Base-by-base conservation (phyloP, 345 rosid genomes). In the Leavenworthia alabamica region DNA sequence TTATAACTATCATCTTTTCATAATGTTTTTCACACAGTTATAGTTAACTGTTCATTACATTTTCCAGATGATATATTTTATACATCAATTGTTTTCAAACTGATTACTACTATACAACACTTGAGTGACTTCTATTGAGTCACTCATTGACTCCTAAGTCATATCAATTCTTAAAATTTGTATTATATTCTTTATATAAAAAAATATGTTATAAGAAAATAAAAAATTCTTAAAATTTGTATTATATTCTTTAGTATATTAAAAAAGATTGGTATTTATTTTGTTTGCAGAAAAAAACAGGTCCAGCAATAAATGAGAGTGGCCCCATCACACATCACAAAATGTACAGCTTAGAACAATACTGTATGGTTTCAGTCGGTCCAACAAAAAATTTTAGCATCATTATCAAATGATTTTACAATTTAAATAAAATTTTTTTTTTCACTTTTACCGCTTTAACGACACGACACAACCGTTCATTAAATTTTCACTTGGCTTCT, bases 351-450 rank as follows among this genome's bases (percentile, higher is more conserved):
- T 20, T 20, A 20, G 17, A 32, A 49, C 42, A 31, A 15, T 8
- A 4, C 6, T 20, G 22, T n/a, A n/a, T n/a, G 3, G 32, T 4
- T 37, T 39, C 58, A 19, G 23, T 20, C 24, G 8, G 29, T 8
- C 16, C 16, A 19, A 17, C 7, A 24, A 11, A 12, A 11, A 60
- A 0, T 1, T 23, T 23, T 11, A 33, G 36, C 49, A 71, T 71
- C 56, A 71, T 71, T 58, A 58, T 42, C 43, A 58, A 71, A 64
- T 64, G 43, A 71, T 71, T 71, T 46, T 28, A 5, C 35, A 22
- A 22, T 33, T 17, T 5, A 24, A 16, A 20, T 15, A 54, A 5
- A 29, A 66, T 23, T 48, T 2, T 42, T 24, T 33, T 23, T 56
- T 43, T 31, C 19, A 26, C 40, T 39, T 63, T 63, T 32, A 64